phyloP scores from a whole-genome alignment of 139 green algal species.

The Coelastrella sp. region DNA sequence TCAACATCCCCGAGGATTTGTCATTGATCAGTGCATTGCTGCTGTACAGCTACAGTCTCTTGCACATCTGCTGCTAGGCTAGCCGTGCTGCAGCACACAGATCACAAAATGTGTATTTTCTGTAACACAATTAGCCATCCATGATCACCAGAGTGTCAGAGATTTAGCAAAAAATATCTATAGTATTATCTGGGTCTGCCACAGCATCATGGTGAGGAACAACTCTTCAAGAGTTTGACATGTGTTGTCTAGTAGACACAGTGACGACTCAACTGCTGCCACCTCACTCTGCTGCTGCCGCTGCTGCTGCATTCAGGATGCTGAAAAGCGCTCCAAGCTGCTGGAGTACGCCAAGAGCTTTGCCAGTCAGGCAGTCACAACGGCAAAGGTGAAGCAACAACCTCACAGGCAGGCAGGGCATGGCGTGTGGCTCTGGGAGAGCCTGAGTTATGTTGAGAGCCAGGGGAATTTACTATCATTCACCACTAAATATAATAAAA shows the following conservation, averaged over 20 bases:
- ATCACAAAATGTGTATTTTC: too few relatives aligned
- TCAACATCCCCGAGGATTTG: too few relatives aligned
- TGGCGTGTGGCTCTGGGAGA: neutral
- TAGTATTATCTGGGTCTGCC: neutral
- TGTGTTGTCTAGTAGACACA: too few relatives aligned
- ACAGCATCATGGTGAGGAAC: neutral
- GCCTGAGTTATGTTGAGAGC: neutral
- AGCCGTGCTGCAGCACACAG: too few relatives aligned
- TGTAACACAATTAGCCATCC: too few relatives aligned
- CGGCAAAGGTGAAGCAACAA: conserved; percentile 20
- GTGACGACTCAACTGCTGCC: neutral
- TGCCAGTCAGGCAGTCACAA: conserved; percentile 11
- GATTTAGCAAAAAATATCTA: neutral
- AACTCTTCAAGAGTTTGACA: too few relatives aligned
- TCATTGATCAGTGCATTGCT: too few relatives aligned
- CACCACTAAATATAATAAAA: too few relatives aligned
- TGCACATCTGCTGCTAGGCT: too few relatives aligned
- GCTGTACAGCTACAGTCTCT: too few relatives aligned
- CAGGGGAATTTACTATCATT: neutral
- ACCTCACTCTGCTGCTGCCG: neutral
- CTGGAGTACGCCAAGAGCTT: conserved; percentile 33
- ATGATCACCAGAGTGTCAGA: neutral
- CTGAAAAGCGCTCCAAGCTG: conserved; percentile 38
- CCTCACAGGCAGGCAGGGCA: too few relatives aligned
- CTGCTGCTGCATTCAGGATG: conserved; percentile 32